Evolutionary conservation across 768 basidiomycete genomes (phyloP), one percentile per base, ranked within the genome.

Genomic region (Tricholomella constricta): DNA sequence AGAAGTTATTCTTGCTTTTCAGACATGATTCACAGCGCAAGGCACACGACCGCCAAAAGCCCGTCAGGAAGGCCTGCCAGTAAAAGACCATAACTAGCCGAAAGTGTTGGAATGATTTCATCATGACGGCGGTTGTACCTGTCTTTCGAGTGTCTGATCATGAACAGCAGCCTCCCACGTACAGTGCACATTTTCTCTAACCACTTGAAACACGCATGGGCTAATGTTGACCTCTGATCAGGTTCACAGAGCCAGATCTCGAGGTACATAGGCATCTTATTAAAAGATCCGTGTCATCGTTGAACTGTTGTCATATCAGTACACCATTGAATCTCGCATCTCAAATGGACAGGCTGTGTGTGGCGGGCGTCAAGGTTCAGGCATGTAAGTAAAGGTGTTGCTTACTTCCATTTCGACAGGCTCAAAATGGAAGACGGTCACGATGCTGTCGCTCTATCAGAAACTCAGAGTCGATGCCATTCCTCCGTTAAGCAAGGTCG

Each of bases 261-360:
- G 36, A 45, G 46, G 29, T 53, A 19, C 15, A 12, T 31, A 20
- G 5, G n/a, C 4, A 19, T 32, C 29, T 35, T 20, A 55, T 51
- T 38, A 37, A n/a, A n/a, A 48, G 29, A 40, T 48, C 29, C 20
- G 27, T 26, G 31, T 34, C 48, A 31, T 54, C 34, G 43, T n/a
- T 22, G 12, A 17, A 48, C 7, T 14, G 43, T 35, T 27, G 14
- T 31, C 26, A 40, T 51, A 31, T 51, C 44, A 46, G 31, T 47
- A 57, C 46, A 23, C 31, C 4, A 11, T 14, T 4, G 31, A 14
- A 32, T 10, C n/a, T n/a, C 31, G 14, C 35, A 27, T 19, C 29
- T 19, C 42, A 43, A 20, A 22, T 44, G 43, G 20, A 48, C 41
- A 51, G 22, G 48, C 48, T 55, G 48, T 56, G 35, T 41, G n/a